Base-by-base conservation (phyloP, 2,329 filamentous ascomycete genomes). In the Hymenoscyphus infarciens region DNA sequence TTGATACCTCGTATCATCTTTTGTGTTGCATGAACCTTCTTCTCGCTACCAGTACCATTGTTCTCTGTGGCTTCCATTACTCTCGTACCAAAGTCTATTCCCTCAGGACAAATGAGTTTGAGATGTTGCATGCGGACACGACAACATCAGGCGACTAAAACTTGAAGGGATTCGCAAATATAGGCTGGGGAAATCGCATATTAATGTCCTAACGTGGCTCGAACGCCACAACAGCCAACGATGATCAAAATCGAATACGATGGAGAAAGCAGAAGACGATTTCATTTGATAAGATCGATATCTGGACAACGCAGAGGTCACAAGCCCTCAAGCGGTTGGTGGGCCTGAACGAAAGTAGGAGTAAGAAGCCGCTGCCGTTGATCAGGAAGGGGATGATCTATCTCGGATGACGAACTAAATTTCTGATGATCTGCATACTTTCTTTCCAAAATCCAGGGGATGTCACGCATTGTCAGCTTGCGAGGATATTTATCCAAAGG, bases 401-500 rank as follows among this genome's bases (percentile, higher is more conserved):
- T 25, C n/a, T 49, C 45, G 45, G 11, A 49, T 49, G 45, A 25
- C 45, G 19, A 49, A 49, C 45, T 22, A 49, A 49, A 49, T 49
- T 38, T 22, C 45, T 22, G 45, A 22, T 49, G 45, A 49, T 49
- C 45, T 49, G 45, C 45, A 49, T 49, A 49, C 45, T 49, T 15
- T 5, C 35, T 15, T 27, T 38, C 13, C 1, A 13, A 15, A 5
- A 38, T 38, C 45, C 45, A 22, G 45, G 45, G n/a, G n/a, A 49
- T 49, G 45, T 49, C 45, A 49, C 45, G 45, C 45, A 49, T 49
- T 22, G 45, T 49, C 45, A 49, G 45, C n/a, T 25, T 49, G 45
- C 45, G n/a, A 49, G n/a, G n/a, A 49, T 22, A 19, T 49, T 49
- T 49, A 45, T 49, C 45, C 5, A 49, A 49, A 22, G 45, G 45